Evolutionary conservation across 1,284 basidiomycete genomes (phyloP).

Genomic region (Ganoderma leucocontextum): DNA sequence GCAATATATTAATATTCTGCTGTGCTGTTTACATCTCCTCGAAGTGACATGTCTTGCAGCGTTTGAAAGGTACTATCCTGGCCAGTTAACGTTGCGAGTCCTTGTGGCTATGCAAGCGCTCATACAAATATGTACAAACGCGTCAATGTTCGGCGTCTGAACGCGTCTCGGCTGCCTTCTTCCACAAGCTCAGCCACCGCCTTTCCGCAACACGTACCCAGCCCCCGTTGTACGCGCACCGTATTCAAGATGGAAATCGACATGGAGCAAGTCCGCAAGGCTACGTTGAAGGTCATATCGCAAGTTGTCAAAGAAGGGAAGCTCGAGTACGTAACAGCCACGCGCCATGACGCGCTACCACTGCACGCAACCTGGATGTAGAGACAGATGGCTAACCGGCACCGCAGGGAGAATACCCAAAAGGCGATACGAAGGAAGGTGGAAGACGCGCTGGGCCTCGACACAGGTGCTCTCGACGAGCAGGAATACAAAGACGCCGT

Average conservation of each 20-base stretch:
- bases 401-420: constrained; percentile 53
- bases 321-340: constrained; percentile 21
- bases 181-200: neutral
- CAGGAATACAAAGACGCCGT: constrained; percentile 54
- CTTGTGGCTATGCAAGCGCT: constrained; percentile 7
- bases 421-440: constrained; percentile 56
- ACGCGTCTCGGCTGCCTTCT: constrained; percentile 19
- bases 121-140: constrained; percentile 29
- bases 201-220: neutral
- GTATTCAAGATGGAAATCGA: constrained; percentile 14
- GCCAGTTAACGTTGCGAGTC: no score
- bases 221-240: neutral
- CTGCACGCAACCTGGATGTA: neutral
- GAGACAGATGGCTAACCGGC: neutral
- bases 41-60: neutral
- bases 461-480: constrained; percentile 49
- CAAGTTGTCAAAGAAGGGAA: constrained; percentile 20
- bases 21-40: neutral
- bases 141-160: constrained; percentile 13
- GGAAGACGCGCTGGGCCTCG: constrained; percentile 52
- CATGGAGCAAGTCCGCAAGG: constrained; percentile 14
- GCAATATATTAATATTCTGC: constrained; percentile 22
- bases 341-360: neutral
- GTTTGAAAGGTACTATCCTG: neutral
- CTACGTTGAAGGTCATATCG: constrained; percentile 19